Conservation (phyloP, 2,329 filamentous ascomycete species). For the Rugonectria rugulosa region DNA sequence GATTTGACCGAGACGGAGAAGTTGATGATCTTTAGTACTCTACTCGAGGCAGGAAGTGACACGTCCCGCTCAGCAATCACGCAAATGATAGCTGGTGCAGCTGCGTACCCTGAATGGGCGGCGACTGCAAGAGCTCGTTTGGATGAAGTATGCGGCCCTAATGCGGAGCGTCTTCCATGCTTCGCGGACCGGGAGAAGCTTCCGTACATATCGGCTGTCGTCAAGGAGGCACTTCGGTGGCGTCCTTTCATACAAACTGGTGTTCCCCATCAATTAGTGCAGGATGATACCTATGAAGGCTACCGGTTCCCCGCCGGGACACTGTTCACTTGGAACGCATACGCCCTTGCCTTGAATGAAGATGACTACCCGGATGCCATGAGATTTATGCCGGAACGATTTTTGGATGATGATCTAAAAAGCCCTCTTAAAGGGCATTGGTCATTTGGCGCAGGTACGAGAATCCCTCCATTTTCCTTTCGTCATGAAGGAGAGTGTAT, state of each 20-base stretch:
- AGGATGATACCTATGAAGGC: conserved; percentile 12
- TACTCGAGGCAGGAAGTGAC: conserved; percentile 12
- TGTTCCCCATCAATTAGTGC: background rate
- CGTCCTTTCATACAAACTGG: conserved; percentile 1
- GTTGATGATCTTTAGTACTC: conserved; percentile 7
- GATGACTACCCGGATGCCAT: background rate
- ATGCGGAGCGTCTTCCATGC: background rate
- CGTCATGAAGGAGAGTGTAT: no score
- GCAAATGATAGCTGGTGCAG: conserved; percentile 7
- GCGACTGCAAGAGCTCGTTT: background rate
- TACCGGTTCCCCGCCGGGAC: conserved; percentile 10
- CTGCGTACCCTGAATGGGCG: conserved; percentile 7
- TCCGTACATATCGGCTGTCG: conserved; percentile 1
- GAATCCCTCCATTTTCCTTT: background rate
- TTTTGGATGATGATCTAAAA: conserved; percentile 1
- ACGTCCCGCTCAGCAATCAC: background rate
- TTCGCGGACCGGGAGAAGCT: background rate
- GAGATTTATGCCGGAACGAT: conserved; percentile 11
- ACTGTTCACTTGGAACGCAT: conserved; percentile 11
- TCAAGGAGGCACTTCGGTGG: conserved; percentile 6
- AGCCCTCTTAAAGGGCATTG: conserved; percentile 13
- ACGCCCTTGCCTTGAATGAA: background rate
- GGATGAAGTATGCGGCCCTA: conserved; percentile 7
- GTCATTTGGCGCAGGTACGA: conserved; percentile 14
- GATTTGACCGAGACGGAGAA: background rate